Conservation (phyloP, 2,329 filamentous ascomycete genomes). For the Bipolaris zeicola region DNA sequence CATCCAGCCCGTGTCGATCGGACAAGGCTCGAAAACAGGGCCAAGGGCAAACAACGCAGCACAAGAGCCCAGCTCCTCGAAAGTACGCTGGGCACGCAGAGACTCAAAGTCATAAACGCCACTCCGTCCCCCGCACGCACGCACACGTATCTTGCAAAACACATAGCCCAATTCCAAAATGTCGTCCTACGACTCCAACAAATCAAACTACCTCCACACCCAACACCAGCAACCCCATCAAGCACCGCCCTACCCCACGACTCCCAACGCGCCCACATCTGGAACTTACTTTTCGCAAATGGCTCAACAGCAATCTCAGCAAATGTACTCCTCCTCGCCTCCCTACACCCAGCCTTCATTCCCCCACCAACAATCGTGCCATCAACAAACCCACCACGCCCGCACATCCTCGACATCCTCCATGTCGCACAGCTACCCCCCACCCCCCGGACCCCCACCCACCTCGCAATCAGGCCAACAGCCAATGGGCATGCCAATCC, state of each 20-base stretch:
- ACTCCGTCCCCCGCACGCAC: background rate
- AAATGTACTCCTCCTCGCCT: slow-evolving; percentile 11
- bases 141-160: background rate
- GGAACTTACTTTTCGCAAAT: slow-evolving; percentile 12
- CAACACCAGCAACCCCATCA: slow-evolving; percentile 17
- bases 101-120: slow-evolving; percentile 4
- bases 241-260: slow-evolving; percentile 24
- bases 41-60: background rate
- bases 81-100: too few relatives aligned
- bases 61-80: too few relatives aligned
- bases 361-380: background rate
- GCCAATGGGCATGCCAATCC: slow-evolving; percentile 6
- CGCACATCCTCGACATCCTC: slow-evolving; percentile 15
- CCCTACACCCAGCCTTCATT: background rate
- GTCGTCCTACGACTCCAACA: slow-evolving; percentile 32
- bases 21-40: slow-evolving; percentile 9
- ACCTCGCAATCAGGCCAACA: background rate
- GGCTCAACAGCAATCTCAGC: slow-evolving; percentile 17
- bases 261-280: slow-evolving; percentile 1
- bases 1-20: slow-evolving; percentile 11
- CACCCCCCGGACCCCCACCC: background rate
- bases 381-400: background rate
- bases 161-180: slow-evolving; percentile 10
- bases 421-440: background rate
- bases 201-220: slow-evolving; percentile 20